Evolutionary conservation across 768 basidiomycete genomes (phyloP), one percentile per base, ranked within the genome.

Genomic region (Heimioporus sp.): DNA sequence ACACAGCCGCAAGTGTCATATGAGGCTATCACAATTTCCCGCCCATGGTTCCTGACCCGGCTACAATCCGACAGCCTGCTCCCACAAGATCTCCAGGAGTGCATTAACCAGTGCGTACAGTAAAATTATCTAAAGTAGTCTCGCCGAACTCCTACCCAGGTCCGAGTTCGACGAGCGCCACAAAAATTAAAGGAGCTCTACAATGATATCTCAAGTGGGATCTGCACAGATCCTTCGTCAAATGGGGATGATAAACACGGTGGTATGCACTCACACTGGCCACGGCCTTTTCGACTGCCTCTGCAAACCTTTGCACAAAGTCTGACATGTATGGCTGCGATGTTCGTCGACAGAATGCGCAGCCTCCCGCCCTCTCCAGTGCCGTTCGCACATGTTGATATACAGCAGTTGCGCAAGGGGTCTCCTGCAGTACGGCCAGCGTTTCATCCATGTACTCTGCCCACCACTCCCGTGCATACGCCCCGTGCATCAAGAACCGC

Each of bases 381-480:
- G 64, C 66, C 30, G 56, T 60, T 16, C 41, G 41, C 24, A 57
- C 45, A 15, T 51, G 52, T 51, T 54, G 46, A 21, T 51, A 41
- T 16, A 65, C 63, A 12, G 53, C 60, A 20, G 44, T 19, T 21
- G 53, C 46, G 39, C 67, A 66, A 12, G 67, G 65, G 7, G 57
- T 65, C 39, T 63, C 58, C 43, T 57, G 50, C 17, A 70, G 32
- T 38, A 42, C 46, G 10, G 34, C 48, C 28, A 59, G 31, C 10
- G 62, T 64, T 47, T 60, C 58, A 2, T 67, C 65, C 66, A 67
- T 64, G 48, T 68, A 68, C 40, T 63, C 66, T 7, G 46, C 65
- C 68, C 59, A 70, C 68, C 68, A 67, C 34, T 54, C 58, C 48
- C 66, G 55, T n/a, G 66, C 61, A 34, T 68, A 66, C 8, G 54